Evolutionary conservation across 768 basidiomycete species (phyloP).

Genomic region (Tulasnella sp.): DNA sequence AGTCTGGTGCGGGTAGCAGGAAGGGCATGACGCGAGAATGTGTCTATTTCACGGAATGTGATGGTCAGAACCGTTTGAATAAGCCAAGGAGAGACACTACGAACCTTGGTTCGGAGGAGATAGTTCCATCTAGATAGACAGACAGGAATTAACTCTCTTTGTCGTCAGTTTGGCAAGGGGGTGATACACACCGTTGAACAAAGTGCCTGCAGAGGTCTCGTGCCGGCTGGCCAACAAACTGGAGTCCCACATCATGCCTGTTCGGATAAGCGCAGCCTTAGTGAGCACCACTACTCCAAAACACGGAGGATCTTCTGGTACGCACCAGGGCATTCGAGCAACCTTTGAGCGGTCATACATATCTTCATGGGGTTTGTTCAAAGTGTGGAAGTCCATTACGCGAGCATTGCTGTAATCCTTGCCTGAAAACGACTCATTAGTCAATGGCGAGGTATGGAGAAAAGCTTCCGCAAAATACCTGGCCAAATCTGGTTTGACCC

Average conservation of each 20-base stretch:
- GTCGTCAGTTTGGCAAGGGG: background rate
- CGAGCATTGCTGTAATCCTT: conserved; percentile 95
- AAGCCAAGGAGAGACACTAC: conserved; percentile 16
- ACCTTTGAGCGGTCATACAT: conserved; percentile 88
- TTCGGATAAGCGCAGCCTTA: conserved; percentile 2
- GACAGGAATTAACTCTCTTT: background rate
- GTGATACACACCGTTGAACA: conserved; percentile 59
- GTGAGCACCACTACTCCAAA: background rate
- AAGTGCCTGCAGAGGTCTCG: conserved; percentile 93
- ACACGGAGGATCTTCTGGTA: background rate
- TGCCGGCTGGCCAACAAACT: conserved; percentile 93
- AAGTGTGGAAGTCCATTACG: conserved; percentile 70
- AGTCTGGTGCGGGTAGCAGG: conserved; percentile 88
- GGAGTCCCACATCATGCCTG: conserved; percentile 96
- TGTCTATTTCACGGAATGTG: conserved; percentile 45
- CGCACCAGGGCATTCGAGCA: conserved; percentile 93
- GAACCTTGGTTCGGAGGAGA: conserved; percentile 83
- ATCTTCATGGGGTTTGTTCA: conserved; percentile 87
- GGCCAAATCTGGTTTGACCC: conserved; percentile 73
- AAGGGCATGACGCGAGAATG: conserved; percentile 91
- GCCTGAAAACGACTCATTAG: conserved; percentile 38
- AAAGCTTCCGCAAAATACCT: conserved; percentile 45
- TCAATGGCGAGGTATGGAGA: background rate
- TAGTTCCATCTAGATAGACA: conserved; percentile 73
- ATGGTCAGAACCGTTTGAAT: background rate